phyloP scores from a whole-genome alignment of 176 grass and related monocot species.

The Coix lacrymajobi region DNA sequence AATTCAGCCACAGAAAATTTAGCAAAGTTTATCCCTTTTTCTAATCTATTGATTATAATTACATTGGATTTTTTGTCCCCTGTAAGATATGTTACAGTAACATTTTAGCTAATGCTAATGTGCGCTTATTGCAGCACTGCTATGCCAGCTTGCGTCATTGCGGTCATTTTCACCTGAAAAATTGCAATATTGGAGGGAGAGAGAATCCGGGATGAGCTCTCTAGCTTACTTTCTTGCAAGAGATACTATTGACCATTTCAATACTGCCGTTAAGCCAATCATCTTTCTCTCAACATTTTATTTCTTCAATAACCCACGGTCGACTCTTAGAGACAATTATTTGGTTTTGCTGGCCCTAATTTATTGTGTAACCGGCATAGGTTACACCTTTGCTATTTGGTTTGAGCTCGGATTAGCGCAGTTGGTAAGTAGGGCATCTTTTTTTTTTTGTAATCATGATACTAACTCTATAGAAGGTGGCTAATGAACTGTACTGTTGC shows the following conservation, averaged over 20 bases:
- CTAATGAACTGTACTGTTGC: constrained; percentile 36
- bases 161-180: constrained; percentile 74
- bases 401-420: constrained; percentile 76
- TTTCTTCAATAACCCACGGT: constrained; percentile 69
- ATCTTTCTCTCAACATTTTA: constrained; percentile 71
- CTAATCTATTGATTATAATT: not conserved
- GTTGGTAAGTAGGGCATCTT: constrained; percentile 38
- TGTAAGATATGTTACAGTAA: not conserved
- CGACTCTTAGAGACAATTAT: constrained; percentile 57
- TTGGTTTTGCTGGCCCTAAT: constrained; percentile 57
- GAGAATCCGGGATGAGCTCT: constrained; percentile 77
- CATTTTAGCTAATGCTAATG: constrained; percentile 13
- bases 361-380: constrained; percentile 79
- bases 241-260: constrained; percentile 83
- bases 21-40: not conserved
- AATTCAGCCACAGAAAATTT: not conserved
- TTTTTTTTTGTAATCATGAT: not conserved
- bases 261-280: constrained; percentile 54
- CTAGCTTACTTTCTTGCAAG: constrained; percentile 78
- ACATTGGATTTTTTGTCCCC: not conserved
- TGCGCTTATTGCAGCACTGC: constrained; percentile 44
- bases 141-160: constrained; percentile 67
- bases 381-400: constrained; percentile 71
- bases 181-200: constrained; percentile 66
- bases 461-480: not conserved